phyloP scores from a whole-genome alignment of 495 filamentous ascomycete species.

The Astrothelium macrocarpum region DNA sequence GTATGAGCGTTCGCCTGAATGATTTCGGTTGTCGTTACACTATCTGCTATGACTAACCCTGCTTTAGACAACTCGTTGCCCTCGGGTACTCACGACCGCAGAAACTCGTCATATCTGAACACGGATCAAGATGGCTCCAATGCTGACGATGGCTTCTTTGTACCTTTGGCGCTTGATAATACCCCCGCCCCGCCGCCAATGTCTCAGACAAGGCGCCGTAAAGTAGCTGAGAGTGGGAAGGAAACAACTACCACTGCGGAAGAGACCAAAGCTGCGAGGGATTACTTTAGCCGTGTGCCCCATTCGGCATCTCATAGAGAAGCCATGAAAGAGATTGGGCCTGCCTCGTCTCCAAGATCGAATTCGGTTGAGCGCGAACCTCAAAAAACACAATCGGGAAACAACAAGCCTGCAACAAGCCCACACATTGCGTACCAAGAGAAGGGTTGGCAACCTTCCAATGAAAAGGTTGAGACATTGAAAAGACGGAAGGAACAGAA shows the following conservation, averaged over 20 bases:
- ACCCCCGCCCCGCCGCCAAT: constrained; percentile 55
- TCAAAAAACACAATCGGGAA: constrained; percentile 35
- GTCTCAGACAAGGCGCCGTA: constrained; percentile 25
- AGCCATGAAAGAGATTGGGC: constrained; percentile 27
- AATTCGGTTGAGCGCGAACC: constrained; percentile 38
- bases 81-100: constrained; percentile 66
- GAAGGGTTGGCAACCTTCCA: constrained; percentile 54
- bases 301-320: constrained; percentile 21
- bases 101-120: constrained; percentile 54
- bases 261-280: constrained; percentile 17
- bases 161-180: constrained; percentile 84
- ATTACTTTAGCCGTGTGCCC: constrained; percentile 25
- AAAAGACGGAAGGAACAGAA: constrained; percentile 40
- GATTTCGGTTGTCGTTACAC: neutral
- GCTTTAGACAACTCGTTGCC: constrained; percentile 43
- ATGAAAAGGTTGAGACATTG: constrained; percentile 30
- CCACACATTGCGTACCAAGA: constrained; percentile 91
- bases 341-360: constrained; percentile 42
- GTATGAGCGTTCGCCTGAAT: constrained; percentile 15
- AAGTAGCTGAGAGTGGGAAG: constrained; percentile 3
- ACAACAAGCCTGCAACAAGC: constrained; percentile 70
- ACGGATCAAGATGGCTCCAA: constrained; percentile 38
- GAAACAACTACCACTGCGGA: constrained; percentile 8
- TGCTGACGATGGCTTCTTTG: constrained; percentile 57
- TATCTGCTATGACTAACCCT: neutral